Evolutionary conservation across 495 filamentous ascomycete species (phyloP), one percentile per base, ranked within the genome.

Genomic region (Lasiosphaeria ovina): DNA sequence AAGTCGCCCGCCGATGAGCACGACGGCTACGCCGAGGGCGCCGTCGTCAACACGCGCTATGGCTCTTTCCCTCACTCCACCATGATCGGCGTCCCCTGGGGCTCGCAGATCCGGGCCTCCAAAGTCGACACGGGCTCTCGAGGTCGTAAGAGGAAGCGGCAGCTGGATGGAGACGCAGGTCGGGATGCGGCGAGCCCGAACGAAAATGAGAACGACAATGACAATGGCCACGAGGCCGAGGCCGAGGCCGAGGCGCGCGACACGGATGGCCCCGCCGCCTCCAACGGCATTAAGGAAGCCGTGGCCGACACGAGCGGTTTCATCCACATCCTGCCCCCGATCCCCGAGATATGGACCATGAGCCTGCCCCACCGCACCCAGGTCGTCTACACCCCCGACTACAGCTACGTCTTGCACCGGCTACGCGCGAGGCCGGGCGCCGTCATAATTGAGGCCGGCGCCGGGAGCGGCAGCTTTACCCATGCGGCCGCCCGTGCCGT

Each of bases 341-440:
- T 95, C 0, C 91, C 94, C 12, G 94, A 98, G 72, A 79, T 89
- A 14, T 98, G 94, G 94, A 98, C 95, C 0, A 76, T 83, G 33
- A 90, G 88, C 42, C 81, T 98, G 42, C 94, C 93, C 3, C 94
- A 98, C 71, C 83, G 94, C 52, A 98, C 94, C 8, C 94, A 98
- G 74, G 93, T 98, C 52, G 94, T 98, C 62, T 98, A 98, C 69
- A 97, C 91, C 2, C 92, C 95, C 9, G 94, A 98, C 73, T 96
- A 96, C 76, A 96, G 92, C 74, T 98, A 94, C 69, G 88, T 98
- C 42, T 82, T 98, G 31, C 91, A 97, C 69, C 82, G 92, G 51
- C 79, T 98, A 52, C 85, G 90, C 12, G 93, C 87, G 3, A 76
- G 90, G 31, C 92, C 94, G 0, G 95, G 94, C 3, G 83, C 81